Conservation (phyloP, 2,329 filamentous ascomycete species). For the Ophiostoma populinum region DNA sequence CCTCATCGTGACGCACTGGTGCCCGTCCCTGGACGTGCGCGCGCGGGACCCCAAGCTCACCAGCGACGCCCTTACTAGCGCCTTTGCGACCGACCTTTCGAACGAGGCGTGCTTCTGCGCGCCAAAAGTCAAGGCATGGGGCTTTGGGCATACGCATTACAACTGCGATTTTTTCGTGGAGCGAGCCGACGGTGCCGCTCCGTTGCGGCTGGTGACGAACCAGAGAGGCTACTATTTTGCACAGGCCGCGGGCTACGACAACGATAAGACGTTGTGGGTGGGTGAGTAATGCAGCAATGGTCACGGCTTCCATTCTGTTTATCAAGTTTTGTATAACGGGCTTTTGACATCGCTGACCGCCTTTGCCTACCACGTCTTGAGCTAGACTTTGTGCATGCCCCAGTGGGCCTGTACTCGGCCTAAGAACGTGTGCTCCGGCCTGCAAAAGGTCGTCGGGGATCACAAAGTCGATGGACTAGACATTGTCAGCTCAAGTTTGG, state of each 20-base stretch:
- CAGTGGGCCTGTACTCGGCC: neutral
- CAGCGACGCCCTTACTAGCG: conserved; percentile 14
- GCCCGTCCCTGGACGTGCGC: conserved; percentile 19
- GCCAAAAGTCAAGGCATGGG: conserved; percentile 24
- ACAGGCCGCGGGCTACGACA: conserved; percentile 20
- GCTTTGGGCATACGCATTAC: conserved; percentile 31
- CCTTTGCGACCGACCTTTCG: conserved; percentile 24
- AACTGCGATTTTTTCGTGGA: conserved; percentile 23
- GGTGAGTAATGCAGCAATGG: neutral
- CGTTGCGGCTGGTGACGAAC: conserved; percentile 16
- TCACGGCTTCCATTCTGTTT: neutral
- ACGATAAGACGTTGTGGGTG: conserved; percentile 12
- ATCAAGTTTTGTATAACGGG: neutral
- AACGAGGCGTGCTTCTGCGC: conserved; percentile 20
- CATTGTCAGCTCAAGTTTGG: neutral
- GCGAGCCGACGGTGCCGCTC: conserved; percentile 3
- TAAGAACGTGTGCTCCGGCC: neutral
- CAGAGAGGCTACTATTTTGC: conserved; percentile 17
- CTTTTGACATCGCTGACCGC: neutral
- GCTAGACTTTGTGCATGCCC: too few species aligned
- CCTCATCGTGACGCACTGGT: conserved; percentile 26
- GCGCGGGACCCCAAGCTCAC: conserved; percentile 20
- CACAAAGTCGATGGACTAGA: conserved; percentile 5
- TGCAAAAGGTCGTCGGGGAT: conserved; percentile 3
- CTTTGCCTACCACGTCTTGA: too few species aligned